Conservation (phyloP, 2,329 filamentous ascomycete genomes). For the Scytalidium lignicola region DNA sequence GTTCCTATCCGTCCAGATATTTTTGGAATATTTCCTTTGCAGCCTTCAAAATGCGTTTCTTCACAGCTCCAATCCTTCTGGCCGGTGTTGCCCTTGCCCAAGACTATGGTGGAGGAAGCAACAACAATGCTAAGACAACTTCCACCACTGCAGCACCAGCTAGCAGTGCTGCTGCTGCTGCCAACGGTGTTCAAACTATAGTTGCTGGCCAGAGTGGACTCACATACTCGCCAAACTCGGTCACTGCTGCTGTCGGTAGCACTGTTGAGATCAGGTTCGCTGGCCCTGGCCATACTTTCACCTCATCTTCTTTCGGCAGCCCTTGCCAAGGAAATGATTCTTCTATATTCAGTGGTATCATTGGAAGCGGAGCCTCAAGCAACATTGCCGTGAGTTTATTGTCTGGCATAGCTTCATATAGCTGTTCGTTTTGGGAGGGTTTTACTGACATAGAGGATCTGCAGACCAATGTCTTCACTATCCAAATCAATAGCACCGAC, state of each 20-base stretch:
- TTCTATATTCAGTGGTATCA: not conserved
- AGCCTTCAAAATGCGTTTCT: not conserved
- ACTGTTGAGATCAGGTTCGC: slow-evolving; percentile 38
- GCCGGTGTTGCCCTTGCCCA: not conserved
- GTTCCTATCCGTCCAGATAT: too few relatives aligned
- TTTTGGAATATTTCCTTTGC: not conserved
- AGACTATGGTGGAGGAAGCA: not conserved
- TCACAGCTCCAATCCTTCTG: not conserved
- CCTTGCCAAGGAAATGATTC: slow-evolving; percentile 30
- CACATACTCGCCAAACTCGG: slow-evolving; percentile 42
- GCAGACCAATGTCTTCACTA: slow-evolving; percentile 31
- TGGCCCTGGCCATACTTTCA: slow-evolving; percentile 36
- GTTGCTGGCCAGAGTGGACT: slow-evolving; percentile 25
- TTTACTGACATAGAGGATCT: slow-evolving; percentile 2
- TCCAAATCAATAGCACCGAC: slow-evolving; percentile 33
- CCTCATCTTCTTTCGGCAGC: slow-evolving; percentile 34
- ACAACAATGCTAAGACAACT: not conserved
- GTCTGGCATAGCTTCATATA: slow-evolving; percentile 21
- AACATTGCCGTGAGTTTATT: slow-evolving; percentile 16
- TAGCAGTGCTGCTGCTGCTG: not conserved
- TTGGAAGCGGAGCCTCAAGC: not conserved
- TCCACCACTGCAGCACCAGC: not conserved
- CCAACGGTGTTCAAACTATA: slow-evolving; percentile 4
- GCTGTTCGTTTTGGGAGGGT: not conserved
- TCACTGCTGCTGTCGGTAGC: slow-evolving; percentile 40